These are phyloP conservation scores for Penicillium sclerotigenum DNA, from an alignment of 2,329 filamentous ascomycete genomes.

Conservation along the genomic window DNA sequence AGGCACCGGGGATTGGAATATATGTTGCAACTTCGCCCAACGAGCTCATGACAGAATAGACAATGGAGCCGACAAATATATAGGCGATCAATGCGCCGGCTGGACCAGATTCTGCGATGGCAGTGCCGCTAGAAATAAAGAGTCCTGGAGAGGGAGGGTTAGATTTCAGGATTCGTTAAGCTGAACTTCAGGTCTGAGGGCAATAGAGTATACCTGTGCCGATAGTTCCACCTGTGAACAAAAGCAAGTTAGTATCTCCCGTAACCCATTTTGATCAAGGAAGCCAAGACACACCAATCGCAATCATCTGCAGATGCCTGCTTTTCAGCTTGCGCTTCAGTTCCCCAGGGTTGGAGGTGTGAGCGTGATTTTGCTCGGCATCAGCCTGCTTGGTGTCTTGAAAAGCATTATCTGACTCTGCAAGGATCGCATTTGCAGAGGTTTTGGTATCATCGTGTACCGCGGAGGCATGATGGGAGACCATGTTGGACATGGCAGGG, in stretches of 20 bases:
- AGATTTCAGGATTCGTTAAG: not conserved
- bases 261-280: not conserved
- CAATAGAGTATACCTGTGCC: constrained; percentile 19
- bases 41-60: constrained; percentile 70
- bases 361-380: constrained; percentile 17
- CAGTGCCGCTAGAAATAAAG: constrained; percentile 64
- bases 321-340: constrained; percentile 26
- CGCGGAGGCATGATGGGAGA: constrained; percentile 7
- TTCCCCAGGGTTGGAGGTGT: constrained; percentile 14
- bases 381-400: constrained; percentile 17
- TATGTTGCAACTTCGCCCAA: constrained; percentile 69
- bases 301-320: constrained; percentile 26
- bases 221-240: constrained; percentile 21
- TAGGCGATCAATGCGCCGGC: constrained; percentile 66
- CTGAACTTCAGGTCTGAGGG: not conserved
- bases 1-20: constrained; percentile 71
- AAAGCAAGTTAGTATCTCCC: constrained; percentile 5
- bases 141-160: constrained; percentile 53
- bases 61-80: constrained; percentile 64
- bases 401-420: constrained; percentile 10
- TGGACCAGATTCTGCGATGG: constrained; percentile 62
- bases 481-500: constrained; percentile 10
- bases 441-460: not conserved
- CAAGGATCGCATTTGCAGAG: not conserved
- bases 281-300: constrained; percentile 19